Percentiles rank a stretch among this genome's conserved stretches.
Conservation (phyloP, 345 rosid species). For the Leavenworthia alabamica region DNA sequence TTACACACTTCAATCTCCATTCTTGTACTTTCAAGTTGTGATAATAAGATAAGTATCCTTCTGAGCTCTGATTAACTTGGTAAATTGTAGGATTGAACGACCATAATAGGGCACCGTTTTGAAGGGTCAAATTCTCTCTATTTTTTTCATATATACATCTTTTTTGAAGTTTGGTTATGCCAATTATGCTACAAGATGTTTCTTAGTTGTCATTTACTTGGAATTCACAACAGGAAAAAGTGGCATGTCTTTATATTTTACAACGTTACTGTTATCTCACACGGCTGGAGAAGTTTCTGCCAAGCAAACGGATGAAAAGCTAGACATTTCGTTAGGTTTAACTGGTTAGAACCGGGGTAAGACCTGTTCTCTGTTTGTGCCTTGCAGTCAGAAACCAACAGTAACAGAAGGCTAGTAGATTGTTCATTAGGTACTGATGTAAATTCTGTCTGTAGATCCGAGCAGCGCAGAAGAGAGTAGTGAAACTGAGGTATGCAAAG, state of each 20-base stretch:
- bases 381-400: conserved; percentile 6
- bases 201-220: background rate
- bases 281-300: conserved; percentile 28
- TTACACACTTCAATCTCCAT: background rate
- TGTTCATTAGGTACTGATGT: background rate
- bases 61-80: background rate
- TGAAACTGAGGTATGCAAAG: background rate
- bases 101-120: background rate
- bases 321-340: conserved; percentile 16
- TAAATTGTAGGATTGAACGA: background rate
- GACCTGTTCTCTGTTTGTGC: conserved; percentile 9
- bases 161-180: background rate
- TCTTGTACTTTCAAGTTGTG: background rate
- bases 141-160: too few species aligned
- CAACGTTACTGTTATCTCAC: background rate
- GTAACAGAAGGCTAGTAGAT: background rate
- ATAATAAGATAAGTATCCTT: background rate
- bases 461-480: conserved; percentile 6
- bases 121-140: too few species aligned
- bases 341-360: background rate
- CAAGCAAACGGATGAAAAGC: conserved; percentile 2
- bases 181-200: background rate
- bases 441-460: background rate
- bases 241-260: background rate
- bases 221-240: background rate